A percentile compares a stretch with the other conserved stretches of the same genome.
Evolutionary conservation across 495 filamentous ascomycete genomes (phyloP).

Genomic region (Neurospora africana): DNA sequence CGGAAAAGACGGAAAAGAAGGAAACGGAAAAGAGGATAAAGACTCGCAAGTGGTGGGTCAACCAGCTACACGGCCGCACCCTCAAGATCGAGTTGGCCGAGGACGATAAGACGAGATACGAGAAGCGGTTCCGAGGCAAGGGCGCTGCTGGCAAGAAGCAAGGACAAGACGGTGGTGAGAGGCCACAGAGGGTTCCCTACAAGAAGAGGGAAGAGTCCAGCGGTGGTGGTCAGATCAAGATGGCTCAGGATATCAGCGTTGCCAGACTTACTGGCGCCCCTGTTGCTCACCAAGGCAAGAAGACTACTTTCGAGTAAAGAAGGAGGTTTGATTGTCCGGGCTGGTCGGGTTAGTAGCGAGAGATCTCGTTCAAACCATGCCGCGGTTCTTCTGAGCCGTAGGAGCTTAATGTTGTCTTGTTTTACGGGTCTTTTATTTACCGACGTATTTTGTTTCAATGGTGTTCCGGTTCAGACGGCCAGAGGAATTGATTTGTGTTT

Average conservation of each 20-base stretch:
- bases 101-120: constrained; percentile 74
- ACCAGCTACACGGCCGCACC: constrained; percentile 62
- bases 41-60: constrained; percentile 69
- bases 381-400: neutral
- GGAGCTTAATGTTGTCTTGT: neutral
- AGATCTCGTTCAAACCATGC: neutral
- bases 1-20: constrained; percentile 9
- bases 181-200: neutral
- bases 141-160: constrained; percentile 24
- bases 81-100: constrained; percentile 90
- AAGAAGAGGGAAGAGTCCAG: neutral
- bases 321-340: no score
- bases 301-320: constrained; percentile 65
- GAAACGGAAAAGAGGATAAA: constrained; percentile 38
- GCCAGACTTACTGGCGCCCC: constrained; percentile 61
- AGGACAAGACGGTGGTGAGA: constrained; percentile 3
- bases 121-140: constrained; percentile 76
- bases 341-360: no score
- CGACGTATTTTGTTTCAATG: neutral
- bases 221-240: constrained; percentile 6
- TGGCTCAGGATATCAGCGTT: constrained; percentile 24
- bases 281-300: constrained; percentile 71
- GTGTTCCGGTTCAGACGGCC: neutral
- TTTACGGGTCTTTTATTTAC: neutral
- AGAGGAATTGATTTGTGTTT: neutral